These are phyloP conservation scores for Trichoderma simmonsii DNA, from an alignment of 2,329 filamentous ascomycete genomes.

Conservation along the genomic window DNA sequence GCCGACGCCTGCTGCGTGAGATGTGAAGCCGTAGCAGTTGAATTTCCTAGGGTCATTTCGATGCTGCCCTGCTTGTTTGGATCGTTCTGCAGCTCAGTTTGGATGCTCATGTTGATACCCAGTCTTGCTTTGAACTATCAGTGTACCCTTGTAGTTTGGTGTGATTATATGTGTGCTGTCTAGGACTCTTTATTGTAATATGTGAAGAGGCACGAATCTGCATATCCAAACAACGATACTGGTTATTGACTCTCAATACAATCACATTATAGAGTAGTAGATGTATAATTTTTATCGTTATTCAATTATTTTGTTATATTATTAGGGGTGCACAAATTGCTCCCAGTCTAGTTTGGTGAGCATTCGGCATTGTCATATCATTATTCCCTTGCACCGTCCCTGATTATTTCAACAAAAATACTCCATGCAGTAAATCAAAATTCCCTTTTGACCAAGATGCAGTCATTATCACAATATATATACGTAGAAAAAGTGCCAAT, in stretches of 20 bases:
- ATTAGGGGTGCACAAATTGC: background rate
- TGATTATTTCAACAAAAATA: background rate
- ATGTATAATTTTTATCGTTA: background rate
- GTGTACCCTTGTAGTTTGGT: background rate
- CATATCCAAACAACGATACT: background rate
- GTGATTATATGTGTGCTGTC: background rate
- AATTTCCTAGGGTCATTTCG: background rate
- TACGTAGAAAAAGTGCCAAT: background rate
- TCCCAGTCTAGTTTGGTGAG: background rate
- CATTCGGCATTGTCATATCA: background rate
- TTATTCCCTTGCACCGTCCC: background rate
- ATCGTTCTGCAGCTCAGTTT: background rate
- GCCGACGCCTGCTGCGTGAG: background rate
- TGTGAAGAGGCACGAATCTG: background rate
- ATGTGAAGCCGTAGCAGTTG: background rate
- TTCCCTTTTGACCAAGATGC: background rate
- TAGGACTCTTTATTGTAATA: background rate
- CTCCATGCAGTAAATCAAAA: background rate
- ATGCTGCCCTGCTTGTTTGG: background rate
- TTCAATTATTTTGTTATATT: background rate
- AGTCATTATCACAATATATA: background rate
- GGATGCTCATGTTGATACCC: background rate
- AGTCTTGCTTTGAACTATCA: background rate
- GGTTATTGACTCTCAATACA: background rate
- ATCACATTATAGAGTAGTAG: background rate